These are phyloP conservation scores for Boletus smithii DNA, from an alignment of 1,284 basidiomycete species.

Conservation along the genomic window DNA sequence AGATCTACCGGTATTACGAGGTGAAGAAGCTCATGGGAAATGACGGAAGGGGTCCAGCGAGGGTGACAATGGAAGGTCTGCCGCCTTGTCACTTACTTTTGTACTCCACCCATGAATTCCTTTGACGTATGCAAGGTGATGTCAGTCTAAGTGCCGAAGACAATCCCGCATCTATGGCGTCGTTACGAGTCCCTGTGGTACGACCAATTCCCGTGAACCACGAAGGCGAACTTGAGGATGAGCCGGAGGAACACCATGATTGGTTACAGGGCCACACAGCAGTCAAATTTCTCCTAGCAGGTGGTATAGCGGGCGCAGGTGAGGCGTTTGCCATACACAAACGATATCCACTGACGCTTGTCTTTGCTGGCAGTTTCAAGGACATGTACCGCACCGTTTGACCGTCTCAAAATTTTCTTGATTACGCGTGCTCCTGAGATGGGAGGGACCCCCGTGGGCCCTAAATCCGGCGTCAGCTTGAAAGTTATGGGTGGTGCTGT, in stretches of 20 bases:
- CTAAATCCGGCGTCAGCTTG: slow-evolving; percentile 50
- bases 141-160: slow-evolving; percentile 72
- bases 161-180: slow-evolving; percentile 42
- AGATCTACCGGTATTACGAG: slow-evolving; percentile 87
- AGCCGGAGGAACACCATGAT: slow-evolving; percentile 59
- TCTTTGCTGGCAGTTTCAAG: slow-evolving; percentile 66
- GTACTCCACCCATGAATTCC: slow-evolving; percentile 21
- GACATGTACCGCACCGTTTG: slow-evolving; percentile 96
- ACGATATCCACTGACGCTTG: slow-evolving; percentile 6
- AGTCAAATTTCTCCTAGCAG: slow-evolving; percentile 87
- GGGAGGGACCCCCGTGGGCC: slow-evolving; percentile 47
- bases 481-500: slow-evolving; percentile 74
- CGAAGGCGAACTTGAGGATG: slow-evolving; percentile 52
- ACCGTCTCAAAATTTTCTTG: slow-evolving; percentile 94
- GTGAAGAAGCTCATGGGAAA: slow-evolving; percentile 70
- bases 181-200: slow-evolving; percentile 17
- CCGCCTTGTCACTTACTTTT: slow-evolving; percentile 19
- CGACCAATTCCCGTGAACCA: slow-evolving; percentile 40
- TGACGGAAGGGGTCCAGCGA: slow-evolving; percentile 73
- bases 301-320: slow-evolving; percentile 93
- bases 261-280: slow-evolving; percentile 74
- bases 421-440: slow-evolving; percentile 82
- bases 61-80: slow-evolving; percentile 85
- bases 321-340: slow-evolving; percentile 26
- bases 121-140: slow-evolving; percentile 53